These are phyloP conservation scores for Phytophthora syringae DNA, from an alignment of 352 stramenopile species.

Conservation along the genomic window DNA sequence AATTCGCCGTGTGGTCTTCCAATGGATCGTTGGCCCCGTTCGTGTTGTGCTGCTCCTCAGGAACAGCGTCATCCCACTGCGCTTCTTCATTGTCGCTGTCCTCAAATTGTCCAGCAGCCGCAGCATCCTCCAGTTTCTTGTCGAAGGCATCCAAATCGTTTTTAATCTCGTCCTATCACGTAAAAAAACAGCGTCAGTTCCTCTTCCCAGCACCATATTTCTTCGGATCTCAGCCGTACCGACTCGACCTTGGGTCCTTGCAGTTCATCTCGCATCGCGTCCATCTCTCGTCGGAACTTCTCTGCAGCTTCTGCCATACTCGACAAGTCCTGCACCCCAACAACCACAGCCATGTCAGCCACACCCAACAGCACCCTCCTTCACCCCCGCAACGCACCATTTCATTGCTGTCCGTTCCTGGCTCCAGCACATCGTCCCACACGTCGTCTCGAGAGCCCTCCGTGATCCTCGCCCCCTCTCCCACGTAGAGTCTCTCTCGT, in stretches of 20 bases:
- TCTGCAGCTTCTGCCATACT: conserved; percentile 83
- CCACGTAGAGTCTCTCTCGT: conserved; percentile 63
- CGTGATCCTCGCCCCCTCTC: conserved; percentile 55
- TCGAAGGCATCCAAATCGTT: conserved; percentile 80
- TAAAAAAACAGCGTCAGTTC: conserved; percentile 15
- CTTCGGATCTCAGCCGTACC: conserved; percentile 25
- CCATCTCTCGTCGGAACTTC: conserved; percentile 88
- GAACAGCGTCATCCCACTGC: conserved; percentile 62
- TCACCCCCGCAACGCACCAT: conserved; percentile 45
- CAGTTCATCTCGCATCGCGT: conserved; percentile 75
- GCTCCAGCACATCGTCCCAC: conserved; percentile 80
- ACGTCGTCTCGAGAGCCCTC: conserved; percentile 58
- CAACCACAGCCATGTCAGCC: conserved; percentile 7
- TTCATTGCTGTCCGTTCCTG: conserved; percentile 57
- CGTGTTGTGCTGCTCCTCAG: conserved; percentile 28
- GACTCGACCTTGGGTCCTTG: conserved; percentile 37
- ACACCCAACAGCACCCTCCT: background rate
- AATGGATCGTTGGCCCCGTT: conserved; percentile 31
- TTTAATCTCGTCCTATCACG: conserved; percentile 47
- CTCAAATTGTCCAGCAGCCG: conserved; percentile 80
- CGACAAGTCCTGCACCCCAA: conserved; percentile 65
- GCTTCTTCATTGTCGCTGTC: conserved; percentile 80
- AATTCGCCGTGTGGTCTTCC: conserved; percentile 25
- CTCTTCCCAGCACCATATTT: background rate
- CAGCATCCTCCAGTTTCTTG: conserved; percentile 79